Conservation (phyloP, 129 eudicot genomes). For the Escallonia rubra region DNA sequence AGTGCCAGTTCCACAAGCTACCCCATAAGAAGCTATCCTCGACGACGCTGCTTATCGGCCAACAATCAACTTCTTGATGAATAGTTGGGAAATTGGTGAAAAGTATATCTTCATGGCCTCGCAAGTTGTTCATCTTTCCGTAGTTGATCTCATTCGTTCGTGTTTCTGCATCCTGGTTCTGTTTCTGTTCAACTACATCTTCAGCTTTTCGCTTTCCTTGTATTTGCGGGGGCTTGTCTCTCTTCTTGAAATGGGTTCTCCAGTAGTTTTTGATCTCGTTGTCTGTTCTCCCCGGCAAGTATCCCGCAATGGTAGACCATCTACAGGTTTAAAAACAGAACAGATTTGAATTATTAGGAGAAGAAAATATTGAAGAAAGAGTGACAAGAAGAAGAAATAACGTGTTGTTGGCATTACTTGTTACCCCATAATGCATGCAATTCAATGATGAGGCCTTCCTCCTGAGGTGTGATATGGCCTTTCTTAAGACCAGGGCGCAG, state of each 20-base stretch:
- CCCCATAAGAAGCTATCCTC: slow-evolving; percentile 45
- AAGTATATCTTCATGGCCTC: slow-evolving; percentile 23
- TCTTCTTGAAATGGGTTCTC: slow-evolving; percentile 68
- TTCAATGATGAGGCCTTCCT: slow-evolving; percentile 77
- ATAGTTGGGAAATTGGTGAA: slow-evolving; percentile 11
- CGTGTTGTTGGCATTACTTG: slow-evolving; percentile 39
- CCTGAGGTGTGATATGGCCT: slow-evolving; percentile 73
- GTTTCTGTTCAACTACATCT: slow-evolving; percentile 5
- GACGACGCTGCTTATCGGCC: slow-evolving; percentile 22
- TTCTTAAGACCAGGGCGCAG: slow-evolving; percentile 72
- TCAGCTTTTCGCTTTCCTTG: slow-evolving; percentile 23
- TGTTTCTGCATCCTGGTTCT: neutral
- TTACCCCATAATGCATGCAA: slow-evolving; percentile 82
- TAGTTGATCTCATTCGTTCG: slow-evolving; percentile 4
- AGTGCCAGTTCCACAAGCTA: slow-evolving; percentile 31
- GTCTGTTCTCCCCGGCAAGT: slow-evolving; percentile 77
- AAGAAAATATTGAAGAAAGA: neutral
- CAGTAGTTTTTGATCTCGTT: slow-evolving; percentile 68
- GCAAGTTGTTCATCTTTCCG: slow-evolving; percentile 7
- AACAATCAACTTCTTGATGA: slow-evolving; percentile 29
- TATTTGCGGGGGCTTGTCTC: slow-evolving; percentile 25
- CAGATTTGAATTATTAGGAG: neutral
- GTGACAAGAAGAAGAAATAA: neutral
- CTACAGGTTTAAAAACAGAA: slow-evolving; percentile 9
- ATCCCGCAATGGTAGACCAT: slow-evolving; percentile 80